Base-by-base conservation (phyloP, 805 yeast species). In the Sugiyamaella lignohabitans region DNA sequence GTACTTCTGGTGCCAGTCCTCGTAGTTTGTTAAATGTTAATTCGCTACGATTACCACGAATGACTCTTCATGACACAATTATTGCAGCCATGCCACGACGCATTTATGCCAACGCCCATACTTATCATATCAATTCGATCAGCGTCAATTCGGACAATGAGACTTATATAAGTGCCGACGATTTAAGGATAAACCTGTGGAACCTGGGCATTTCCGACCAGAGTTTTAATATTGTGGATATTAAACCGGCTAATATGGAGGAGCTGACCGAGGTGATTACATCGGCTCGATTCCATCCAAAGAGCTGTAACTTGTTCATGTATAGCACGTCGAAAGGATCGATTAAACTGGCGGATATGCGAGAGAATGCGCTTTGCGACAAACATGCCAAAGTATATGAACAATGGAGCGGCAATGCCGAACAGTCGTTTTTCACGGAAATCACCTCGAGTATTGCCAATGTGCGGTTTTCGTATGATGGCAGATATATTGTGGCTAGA, bases 181-280 rank as follows among this genome's bases (percentile, higher is more conserved):
- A 93, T 68, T 76, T 93, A 63, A 79, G 99, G 62, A 84, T 93
- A 62, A 93, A 93, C 66, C 71, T 93, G 54, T 93, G 99, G 99
- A 89, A 91, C 66, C 73, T 89, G 56, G 88, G 87, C 46, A 85
- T 88, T 57, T 87, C 96, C 18, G 96, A 91, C 67, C 96, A 91
- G 69, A 79, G 89, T 59, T 93, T 93, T 69, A 94, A 93, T 66
- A 93, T 93, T 55, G 98, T 93, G 49, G 98, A 93, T 68, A 93
- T 93, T 61, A 88, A 94, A 65, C 99, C 99, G 6, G 86, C 88
- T 4, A 88, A 88, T 67, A 94, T 93, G 98, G 99, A 93, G 71
- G 99, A 93, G 69, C 76, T 93, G 59, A 91, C 98, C 6, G 98
- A 93, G 67, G 98, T 93, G 44, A 91, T 93, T 54, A 93, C 99